A percentile compares a stretch with the other conserved stretches of the same genome.
Evolutionary conservation across 208 protist species (phyloP).

Genomic region (Wallacemonas collosoma): DNA sequence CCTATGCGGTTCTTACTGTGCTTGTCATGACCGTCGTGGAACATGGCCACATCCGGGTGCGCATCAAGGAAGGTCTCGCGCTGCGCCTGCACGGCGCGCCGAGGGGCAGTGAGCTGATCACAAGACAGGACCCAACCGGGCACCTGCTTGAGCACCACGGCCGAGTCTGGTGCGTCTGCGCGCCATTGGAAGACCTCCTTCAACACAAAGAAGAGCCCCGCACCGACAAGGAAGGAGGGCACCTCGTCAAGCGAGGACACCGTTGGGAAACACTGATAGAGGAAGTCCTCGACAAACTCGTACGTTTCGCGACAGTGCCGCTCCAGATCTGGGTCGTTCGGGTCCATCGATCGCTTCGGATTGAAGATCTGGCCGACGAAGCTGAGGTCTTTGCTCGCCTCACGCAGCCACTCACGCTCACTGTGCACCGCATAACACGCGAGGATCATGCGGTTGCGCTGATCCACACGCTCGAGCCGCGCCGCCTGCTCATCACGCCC

Average conservation of each 20-base stretch:
- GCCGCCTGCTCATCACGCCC: constrained; percentile 63
- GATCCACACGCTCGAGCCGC: constrained; percentile 76
- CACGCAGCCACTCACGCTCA: constrained; percentile 85
- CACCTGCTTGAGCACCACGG: constrained; percentile 3
- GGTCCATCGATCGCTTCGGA: constrained; percentile 67
- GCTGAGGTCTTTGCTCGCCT: constrained; percentile 78
- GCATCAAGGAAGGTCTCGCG: constrained; percentile 6
- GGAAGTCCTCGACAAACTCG: constrained; percentile 89
- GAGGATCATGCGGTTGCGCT: constrained; percentile 90
- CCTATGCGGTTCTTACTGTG: neutral
- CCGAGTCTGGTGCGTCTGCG: constrained; percentile 11
- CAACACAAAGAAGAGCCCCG: constrained; percentile 78
- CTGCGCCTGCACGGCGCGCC: constrained; percentile 1
- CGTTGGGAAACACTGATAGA: constrained; percentile 90
- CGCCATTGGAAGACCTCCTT: constrained; percentile 55
- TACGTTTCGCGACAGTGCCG: constrained; percentile 79
- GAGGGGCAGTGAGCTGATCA: constrained; percentile 5
- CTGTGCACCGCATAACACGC: constrained; percentile 83
- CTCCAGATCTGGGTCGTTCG: constrained; percentile 77
- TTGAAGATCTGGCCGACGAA: constrained; percentile 85
- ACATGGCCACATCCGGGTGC: constrained; percentile 9
- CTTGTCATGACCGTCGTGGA: neutral
- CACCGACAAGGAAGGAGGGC: constrained; percentile 74
- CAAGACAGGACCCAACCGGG: neutral
- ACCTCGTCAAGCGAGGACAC: constrained; percentile 64